phyloP scores from a whole-genome alignment of 306 rosid species.

The Oemleria cerasiformis region DNA sequence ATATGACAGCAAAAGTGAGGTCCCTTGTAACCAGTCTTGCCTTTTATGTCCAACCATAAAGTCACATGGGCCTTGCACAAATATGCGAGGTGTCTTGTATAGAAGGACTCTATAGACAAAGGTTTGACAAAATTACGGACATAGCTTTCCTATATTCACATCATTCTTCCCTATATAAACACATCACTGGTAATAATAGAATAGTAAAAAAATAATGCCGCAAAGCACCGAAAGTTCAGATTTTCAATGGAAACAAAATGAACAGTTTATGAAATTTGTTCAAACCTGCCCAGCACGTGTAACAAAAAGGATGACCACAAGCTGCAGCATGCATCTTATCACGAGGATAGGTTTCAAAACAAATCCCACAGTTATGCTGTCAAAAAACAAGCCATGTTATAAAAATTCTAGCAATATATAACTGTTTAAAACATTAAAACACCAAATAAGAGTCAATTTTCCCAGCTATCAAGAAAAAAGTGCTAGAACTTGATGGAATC shows the following conservation, averaged over 20 bases:
- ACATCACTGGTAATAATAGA: neutral
- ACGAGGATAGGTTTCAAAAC: slow-evolving; percentile 48
- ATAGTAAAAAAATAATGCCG: neutral
- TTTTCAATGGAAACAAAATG: neutral
- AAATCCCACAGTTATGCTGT: slow-evolving; percentile 57
- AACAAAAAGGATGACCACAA: slow-evolving; percentile 64
- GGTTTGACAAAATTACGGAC: neutral
- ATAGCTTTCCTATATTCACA: neutral
- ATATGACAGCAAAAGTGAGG: neutral
- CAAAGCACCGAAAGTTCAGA: neutral
- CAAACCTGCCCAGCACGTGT: slow-evolving; percentile 56
- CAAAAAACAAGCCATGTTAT: slow-evolving; percentile 19
- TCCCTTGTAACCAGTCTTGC: too few relatives aligned
- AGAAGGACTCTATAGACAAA: neutral
- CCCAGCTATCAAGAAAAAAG: slow-evolving; percentile 13
- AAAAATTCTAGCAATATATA: neutral
- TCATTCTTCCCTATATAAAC: neutral
- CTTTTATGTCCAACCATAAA: slow-evolving; percentile 1
- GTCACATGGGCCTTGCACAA: neutral
- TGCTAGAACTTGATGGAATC: neutral
- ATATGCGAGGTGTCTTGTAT: neutral
- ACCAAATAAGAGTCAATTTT: neutral
- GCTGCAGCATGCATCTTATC: slow-evolving; percentile 39
- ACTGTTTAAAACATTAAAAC: neutral
- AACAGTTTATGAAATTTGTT: neutral